Conservation (phyloP, 2,329 filamentous ascomycete genomes). For the Aureobasidium melanogenum region DNA sequence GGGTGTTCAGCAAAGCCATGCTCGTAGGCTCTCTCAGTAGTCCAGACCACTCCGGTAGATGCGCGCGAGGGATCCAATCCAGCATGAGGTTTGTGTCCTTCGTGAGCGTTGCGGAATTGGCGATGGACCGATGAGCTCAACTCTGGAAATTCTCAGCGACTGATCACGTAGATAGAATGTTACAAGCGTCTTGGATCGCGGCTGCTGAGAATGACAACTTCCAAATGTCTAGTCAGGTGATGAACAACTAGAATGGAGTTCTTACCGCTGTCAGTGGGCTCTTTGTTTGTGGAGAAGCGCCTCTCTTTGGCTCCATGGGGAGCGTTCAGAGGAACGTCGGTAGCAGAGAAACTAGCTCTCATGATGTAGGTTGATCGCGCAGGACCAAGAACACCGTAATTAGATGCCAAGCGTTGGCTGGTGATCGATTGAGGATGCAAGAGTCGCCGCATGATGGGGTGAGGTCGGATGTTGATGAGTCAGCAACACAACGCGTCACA, state of each 20-base stretch:
- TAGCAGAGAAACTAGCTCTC: constrained; percentile 13
- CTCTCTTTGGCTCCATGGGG: constrained; percentile 17
- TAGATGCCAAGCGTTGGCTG: constrained; percentile 2
- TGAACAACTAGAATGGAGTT: not conserved
- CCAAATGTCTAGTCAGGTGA: not conserved
- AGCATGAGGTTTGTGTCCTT: constrained; percentile 81
- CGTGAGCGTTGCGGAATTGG: constrained; percentile 82
- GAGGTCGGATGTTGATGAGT: not conserved
- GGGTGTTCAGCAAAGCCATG: constrained; percentile 79
- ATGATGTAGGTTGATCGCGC: not conserved
- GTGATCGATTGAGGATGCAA: not conserved
- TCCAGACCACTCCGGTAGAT: constrained; percentile 93
- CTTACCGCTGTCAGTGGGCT: constrained; percentile 38
- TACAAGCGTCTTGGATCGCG: too few relatives aligned
- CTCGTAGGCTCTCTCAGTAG: constrained; percentile 76
- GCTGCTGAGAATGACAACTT: too few relatives aligned
- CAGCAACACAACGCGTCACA: not conserved
- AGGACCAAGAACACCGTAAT: not conserved
- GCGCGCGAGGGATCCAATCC: constrained; percentile 81
- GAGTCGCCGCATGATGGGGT: constrained; percentile 6
- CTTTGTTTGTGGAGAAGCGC: constrained; percentile 35
- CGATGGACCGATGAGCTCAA: constrained; percentile 74
- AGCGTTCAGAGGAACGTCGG: not conserved
- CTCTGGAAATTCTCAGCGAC: constrained; percentile 44
- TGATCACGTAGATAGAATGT: not conserved